Percentiles rank a stretch among this genome's conserved stretches.
phyloP scores from a whole-genome alignment of 148 eudicot genomes.

The Polygonum aviculare region DNA sequence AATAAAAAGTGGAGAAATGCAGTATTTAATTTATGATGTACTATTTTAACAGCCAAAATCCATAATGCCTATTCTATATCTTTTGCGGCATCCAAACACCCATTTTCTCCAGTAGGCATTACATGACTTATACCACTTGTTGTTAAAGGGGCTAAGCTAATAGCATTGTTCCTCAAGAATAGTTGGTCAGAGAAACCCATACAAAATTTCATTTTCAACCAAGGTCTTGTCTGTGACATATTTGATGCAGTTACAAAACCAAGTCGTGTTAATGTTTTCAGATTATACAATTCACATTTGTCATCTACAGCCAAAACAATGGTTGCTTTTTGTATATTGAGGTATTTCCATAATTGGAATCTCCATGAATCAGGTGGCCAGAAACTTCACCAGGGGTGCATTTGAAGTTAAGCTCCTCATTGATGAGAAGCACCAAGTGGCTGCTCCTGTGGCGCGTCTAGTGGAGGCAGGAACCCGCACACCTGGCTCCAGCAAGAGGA shows the following conservation, averaged over 20 bases:
- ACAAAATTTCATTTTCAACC: neutral
- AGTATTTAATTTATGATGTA: too few relatives aligned
- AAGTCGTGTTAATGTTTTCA: neutral
- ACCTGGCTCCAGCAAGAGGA: constrained; percentile 30
- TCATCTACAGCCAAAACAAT: neutral
- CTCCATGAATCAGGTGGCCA: constrained; percentile 47
- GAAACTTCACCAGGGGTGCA: constrained; percentile 57
- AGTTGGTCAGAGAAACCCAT: neutral
- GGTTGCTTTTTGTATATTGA: neutral
- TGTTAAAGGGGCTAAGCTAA: too few relatives aligned
- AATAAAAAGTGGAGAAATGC: too few relatives aligned
- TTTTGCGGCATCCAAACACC: too few relatives aligned
- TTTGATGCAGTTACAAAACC: neutral
- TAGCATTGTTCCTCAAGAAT: neutral
- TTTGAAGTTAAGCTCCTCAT: constrained; percentile 60
- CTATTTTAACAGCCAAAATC: too few relatives aligned
- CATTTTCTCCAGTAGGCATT: too few relatives aligned
- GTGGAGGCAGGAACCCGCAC: constrained; percentile 22
- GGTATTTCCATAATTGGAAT: neutral
- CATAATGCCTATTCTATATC: too few relatives aligned
- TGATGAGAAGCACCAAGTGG: constrained; percentile 29
- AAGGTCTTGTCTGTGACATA: neutral
- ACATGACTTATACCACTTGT: too few relatives aligned
- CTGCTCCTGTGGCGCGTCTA: constrained; percentile 27
- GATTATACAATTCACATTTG: neutral